phyloP scores from a whole-genome alignment of 495 filamentous ascomycete species.

The Aspergillus affinis region DNA sequence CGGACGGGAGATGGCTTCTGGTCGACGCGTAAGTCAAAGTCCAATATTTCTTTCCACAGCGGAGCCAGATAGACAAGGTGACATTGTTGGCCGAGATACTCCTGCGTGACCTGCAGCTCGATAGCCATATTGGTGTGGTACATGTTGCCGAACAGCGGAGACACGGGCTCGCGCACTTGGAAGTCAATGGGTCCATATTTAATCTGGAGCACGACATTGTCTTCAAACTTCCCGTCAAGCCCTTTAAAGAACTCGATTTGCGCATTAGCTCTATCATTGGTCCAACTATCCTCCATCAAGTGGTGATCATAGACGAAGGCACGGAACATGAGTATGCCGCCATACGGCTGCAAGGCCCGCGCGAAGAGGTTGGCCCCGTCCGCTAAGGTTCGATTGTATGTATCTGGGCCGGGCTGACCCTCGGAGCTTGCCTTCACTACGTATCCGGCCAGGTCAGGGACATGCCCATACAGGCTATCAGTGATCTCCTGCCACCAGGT shows the following conservation, averaged over 20 bases:
- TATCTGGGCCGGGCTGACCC: constrained; percentile 67
- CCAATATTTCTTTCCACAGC: constrained; percentile 64
- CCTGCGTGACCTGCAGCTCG: constrained; percentile 66
- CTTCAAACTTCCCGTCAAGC: constrained; percentile 64
- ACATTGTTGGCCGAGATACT: constrained; percentile 71
- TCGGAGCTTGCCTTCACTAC: constrained; percentile 75
- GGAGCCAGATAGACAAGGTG: constrained; percentile 67
- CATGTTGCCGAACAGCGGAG: constrained; percentile 68
- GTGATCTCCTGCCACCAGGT: constrained; percentile 62
- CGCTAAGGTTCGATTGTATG: constrained; percentile 67
- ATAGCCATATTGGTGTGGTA: constrained; percentile 57
- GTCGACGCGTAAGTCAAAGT: constrained; percentile 65
- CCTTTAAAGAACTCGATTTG: constrained; percentile 65
- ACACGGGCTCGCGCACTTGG: constrained; percentile 68
- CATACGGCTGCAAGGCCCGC: constrained; percentile 55
- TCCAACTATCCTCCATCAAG: constrained; percentile 59
- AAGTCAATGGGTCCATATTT: constrained; percentile 78
- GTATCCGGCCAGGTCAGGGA: constrained; percentile 69
- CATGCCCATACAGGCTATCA: constrained; percentile 53
- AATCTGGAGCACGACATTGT: constrained; percentile 71
- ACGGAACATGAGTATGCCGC: constrained; percentile 70
- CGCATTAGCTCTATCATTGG: constrained; percentile 66
- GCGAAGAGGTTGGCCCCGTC: constrained; percentile 73
- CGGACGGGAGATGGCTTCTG: constrained; percentile 50
- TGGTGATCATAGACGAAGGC: constrained; percentile 69